Evolutionary conservation across 2,329 filamentous ascomycete genomes (phyloP), one percentile per base, ranked within the genome.

Genomic region (Diaporthe nobilis): DNA sequence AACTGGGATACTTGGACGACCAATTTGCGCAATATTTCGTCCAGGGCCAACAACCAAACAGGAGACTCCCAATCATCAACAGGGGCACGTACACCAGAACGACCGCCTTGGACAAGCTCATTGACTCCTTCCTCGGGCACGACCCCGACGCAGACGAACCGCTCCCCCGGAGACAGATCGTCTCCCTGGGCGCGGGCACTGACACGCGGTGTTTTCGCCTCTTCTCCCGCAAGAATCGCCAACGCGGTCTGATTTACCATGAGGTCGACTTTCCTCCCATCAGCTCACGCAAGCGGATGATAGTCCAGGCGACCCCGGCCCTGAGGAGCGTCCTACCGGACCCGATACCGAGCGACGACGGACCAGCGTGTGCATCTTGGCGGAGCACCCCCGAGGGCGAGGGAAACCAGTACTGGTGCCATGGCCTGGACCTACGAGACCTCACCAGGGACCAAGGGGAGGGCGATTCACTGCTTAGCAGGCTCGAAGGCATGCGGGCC

Each of bases 11-110:
- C 82, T 87, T 99, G 1, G 86, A 94, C 3, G 97, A 99, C 82
- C 90, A 90, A 0, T 98, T 94, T 85, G 95, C 95, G 2, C 86
- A 86, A 72, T 88, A 88, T 73, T 95, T 98, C 82, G 92, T 94
- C 2, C 86, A 89, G 74, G 88, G 87, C 5, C 68, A 71, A 76
- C 85, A 88, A 22, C 81, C 87, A 2, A 86, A 91, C 17, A 90
- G 94, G 78, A 89, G 96, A 75, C 89, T 97, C 78, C 97, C 97
- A 71, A 94, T 99, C 77, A 98, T 99, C 81, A 98, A 99, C 82
- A 89, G 96, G 91, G 96, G 95, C 71, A 98, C 96, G n/a, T 98
- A 98, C 81, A 93, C 96, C 31, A 92, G 97, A 77, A 98, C 96
- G 12, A 91, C 90, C 7, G 94, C 94, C 34, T 92, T 99, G 78